A percentile compares a stretch with the other conserved stretches of the same genome.
Conservation (phyloP, 108 stramenopile species). For the Chaetoceros muelleri region DNA sequence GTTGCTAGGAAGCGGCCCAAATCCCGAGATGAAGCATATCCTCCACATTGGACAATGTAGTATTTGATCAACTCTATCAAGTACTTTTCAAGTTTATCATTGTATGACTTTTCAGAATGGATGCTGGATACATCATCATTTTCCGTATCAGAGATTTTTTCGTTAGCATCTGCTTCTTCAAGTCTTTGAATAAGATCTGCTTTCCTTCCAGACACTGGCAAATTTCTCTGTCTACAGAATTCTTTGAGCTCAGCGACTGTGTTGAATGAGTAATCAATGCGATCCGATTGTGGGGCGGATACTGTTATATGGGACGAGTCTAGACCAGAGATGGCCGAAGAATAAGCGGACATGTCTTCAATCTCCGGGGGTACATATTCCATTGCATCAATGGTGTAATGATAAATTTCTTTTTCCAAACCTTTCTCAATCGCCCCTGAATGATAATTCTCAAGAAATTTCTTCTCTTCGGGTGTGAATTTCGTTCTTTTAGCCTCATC, state of each 20-base stretch:
- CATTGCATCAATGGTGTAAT: constrained; percentile 1
- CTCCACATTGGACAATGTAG: constrained; percentile 55
- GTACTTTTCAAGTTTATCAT: constrained; percentile 13
- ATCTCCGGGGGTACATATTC: background rate
- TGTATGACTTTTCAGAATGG: too few species aligned
- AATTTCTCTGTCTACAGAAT: constrained; percentile 44
- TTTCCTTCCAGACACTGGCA: constrained; percentile 63
- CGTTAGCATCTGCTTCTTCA: too few species aligned
- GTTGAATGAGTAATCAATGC: constrained; percentile 28
- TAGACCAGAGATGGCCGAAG: background rate
- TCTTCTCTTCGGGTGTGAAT: constrained; percentile 34
- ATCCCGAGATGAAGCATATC: constrained; percentile 54
- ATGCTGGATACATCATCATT: too few species aligned
- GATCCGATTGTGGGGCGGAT: background rate
- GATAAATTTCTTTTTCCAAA: background rate
- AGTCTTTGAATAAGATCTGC: constrained; percentile 45
- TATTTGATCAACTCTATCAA: constrained; percentile 39
- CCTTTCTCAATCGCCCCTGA: constrained; percentile 13
- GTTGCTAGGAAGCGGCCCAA: constrained; percentile 58
- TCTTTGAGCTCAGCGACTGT: constrained; percentile 57
- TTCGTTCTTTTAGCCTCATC: constrained; percentile 26
- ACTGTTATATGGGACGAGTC: too few species aligned
- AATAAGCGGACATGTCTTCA: background rate
- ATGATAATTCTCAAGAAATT: constrained; percentile 22
- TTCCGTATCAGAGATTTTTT: background rate